phyloP scores from a whole-genome alignment of 2,329 filamentous ascomycete species.

The Colletotrichum nymphaeae region DNA sequence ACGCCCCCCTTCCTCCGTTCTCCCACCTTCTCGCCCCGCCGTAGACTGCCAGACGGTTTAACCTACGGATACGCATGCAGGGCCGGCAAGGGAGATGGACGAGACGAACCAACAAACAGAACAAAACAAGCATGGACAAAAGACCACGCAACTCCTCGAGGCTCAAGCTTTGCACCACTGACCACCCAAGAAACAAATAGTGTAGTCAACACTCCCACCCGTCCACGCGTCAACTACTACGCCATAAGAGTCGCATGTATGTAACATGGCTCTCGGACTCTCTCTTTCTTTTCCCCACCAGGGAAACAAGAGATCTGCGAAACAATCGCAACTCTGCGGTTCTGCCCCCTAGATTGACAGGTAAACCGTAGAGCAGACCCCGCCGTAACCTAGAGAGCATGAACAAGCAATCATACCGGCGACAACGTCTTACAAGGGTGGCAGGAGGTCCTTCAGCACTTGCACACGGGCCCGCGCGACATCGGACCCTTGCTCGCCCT shows the following conservation, averaged over 20 bases:
- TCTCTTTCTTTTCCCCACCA: neutral
- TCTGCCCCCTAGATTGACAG: neutral
- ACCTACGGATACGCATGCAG: neutral
- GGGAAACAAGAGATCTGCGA: neutral
- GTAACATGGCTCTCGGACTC: neutral
- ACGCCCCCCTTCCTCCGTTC: neutral
- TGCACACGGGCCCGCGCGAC: slow-evolving; percentile 69
- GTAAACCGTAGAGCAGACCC: neutral
- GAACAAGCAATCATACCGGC: neutral
- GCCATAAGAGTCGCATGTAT: neutral
- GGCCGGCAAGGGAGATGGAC: neutral
- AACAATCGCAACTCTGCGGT: neutral
- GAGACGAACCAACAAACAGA: neutral
- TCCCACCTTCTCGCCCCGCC: neutral
- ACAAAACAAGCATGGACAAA: neutral
- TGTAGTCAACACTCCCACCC: neutral
- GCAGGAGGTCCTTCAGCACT: slow-evolving; percentile 67
- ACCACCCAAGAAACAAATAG: neutral
- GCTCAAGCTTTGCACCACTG: neutral
- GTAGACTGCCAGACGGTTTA: neutral
- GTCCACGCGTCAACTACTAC: neutral
- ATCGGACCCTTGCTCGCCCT: slow-evolving; percentile 65
- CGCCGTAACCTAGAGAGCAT: neutral
- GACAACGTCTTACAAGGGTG: neutral
- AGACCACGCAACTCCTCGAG: neutral